phyloP scores from a whole-genome alignment of 768 basidiomycete genomes.

The Gloeostereum incarnatum region DNA sequence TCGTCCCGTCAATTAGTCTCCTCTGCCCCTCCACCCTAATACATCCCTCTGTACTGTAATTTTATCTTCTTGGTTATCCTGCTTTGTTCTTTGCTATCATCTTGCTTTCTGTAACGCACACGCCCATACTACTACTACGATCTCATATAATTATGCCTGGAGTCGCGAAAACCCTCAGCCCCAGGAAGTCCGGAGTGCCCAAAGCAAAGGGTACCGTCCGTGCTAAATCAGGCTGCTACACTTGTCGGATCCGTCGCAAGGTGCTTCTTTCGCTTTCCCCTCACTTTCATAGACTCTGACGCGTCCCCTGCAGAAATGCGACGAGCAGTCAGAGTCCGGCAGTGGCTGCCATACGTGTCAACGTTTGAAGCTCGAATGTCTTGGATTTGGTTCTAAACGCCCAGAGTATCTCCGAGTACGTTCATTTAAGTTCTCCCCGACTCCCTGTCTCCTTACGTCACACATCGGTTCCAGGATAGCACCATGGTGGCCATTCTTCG shows the following conservation, averaged over 20 bases:
- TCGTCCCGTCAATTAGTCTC: too few species aligned
- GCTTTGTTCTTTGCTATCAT: constrained; percentile 9
- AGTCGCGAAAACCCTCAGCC: constrained; percentile 19
- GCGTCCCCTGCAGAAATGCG: constrained; percentile 58
- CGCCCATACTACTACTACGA: too few species aligned
- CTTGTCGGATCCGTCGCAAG: constrained; percentile 81
- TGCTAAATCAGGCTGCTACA: constrained; percentile 86
- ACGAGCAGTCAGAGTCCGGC: constrained; percentile 54
- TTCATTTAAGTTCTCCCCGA: constrained; percentile 10
- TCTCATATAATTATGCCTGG: too few species aligned
- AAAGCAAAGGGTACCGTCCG: constrained; percentile 77
- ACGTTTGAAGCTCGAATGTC: constrained; percentile 74
- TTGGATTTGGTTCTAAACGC: constrained; percentile 79
- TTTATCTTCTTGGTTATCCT: constrained; percentile 17
- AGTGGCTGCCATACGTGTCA: constrained; percentile 69
- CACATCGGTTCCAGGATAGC: constrained; percentile 44
- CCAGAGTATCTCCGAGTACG: constrained; percentile 80
- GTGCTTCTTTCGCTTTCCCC: constrained; percentile 23
- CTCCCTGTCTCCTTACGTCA: constrained; percentile 1
- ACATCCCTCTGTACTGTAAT: constrained; percentile 21
- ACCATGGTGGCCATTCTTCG: constrained; percentile 59
- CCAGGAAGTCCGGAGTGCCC: constrained; percentile 42
- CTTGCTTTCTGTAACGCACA: too few species aligned
- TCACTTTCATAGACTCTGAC: constrained; percentile 9
- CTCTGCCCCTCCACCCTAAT: constrained; percentile 15